Conservation (phyloP, 805 yeast genomes). For the Nakazawaea peltata region DNA sequence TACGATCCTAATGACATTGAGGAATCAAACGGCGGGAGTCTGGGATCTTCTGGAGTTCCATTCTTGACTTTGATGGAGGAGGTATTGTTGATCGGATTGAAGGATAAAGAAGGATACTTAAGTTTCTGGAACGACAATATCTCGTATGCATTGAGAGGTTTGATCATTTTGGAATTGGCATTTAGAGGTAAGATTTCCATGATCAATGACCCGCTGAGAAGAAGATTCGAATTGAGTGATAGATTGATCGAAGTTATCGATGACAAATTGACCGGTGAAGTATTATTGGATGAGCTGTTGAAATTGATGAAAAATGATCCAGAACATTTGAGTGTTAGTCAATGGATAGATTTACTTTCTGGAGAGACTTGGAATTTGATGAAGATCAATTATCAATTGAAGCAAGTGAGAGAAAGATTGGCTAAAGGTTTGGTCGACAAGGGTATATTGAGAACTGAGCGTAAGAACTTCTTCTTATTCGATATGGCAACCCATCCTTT, state of each 20-base stretch:
- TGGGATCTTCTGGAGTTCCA: constrained; percentile 36
- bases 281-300: constrained; percentile 85
- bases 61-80: constrained; percentile 92
- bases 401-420: constrained; percentile 93
- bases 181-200: constrained; percentile 82
- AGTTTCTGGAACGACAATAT: constrained; percentile 98
- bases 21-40: constrained; percentile 21
- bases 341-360: constrained; percentile 89
- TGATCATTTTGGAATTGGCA: constrained; percentile 87
- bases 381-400: constrained; percentile 91
- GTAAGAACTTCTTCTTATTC: constrained; percentile 86
- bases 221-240: constrained; percentile 82
- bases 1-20: constrained; percentile 63
- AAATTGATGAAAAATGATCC: constrained; percentile 83
- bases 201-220: constrained; percentile 87
- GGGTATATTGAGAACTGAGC: constrained; percentile 91
- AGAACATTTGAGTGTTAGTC: constrained; percentile 65
- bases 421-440: constrained; percentile 97
- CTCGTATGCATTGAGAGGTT: constrained; percentile 92
- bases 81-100: constrained; percentile 84
- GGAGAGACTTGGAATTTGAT: constrained; percentile 97
- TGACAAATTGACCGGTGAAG: constrained; percentile 87
- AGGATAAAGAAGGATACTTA: constrained; percentile 92
- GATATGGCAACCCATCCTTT: constrained; percentile 99
- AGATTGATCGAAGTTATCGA: constrained; percentile 83